phyloP scores from a whole-genome alignment of 176 grass and related monocot species.

The Oryza rufipogon region DNA sequence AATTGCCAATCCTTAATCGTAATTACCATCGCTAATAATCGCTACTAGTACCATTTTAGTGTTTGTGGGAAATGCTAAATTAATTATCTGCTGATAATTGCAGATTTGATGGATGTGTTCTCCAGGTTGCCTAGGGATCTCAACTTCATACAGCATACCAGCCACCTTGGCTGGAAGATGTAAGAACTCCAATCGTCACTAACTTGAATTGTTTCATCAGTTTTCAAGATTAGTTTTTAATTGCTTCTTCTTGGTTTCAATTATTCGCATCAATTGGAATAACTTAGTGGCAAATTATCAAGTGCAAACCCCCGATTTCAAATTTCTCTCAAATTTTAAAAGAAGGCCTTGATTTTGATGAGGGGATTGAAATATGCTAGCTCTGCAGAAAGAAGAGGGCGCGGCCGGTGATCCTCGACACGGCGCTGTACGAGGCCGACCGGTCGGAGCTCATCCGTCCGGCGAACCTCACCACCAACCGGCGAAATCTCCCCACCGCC shows the following conservation, averaged over 20 bases:
- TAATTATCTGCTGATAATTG: slow-evolving; percentile 1
- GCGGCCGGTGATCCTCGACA: slow-evolving; percentile 85
- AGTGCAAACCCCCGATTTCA: neutral
- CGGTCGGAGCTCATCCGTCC: slow-evolving; percentile 76
- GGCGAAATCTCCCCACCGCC: slow-evolving; percentile 67
- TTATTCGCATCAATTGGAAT: too few relatives aligned
- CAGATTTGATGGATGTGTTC: slow-evolving; percentile 92
- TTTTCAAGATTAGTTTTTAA: neutral
- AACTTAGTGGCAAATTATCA: too few relatives aligned
- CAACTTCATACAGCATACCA: slow-evolving; percentile 91
- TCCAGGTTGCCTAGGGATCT: slow-evolving; percentile 81
- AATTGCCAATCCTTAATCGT: neutral
- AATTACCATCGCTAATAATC: neutral
- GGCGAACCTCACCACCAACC: slow-evolving; percentile 50
- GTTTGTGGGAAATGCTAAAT: neutral
- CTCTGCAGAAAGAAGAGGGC: slow-evolving; percentile 90
- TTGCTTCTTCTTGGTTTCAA: too few relatives aligned
- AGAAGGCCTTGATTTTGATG: neutral
- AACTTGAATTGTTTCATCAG: neutral
- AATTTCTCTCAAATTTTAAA: neutral
- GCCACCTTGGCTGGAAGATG: slow-evolving; percentile 96
- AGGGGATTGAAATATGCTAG: slow-evolving; percentile 39
- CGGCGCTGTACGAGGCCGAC: slow-evolving; percentile 64
- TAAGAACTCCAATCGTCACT: slow-evolving; percentile 48
- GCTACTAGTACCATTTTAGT: too few relatives aligned